Evolutionary conservation across 192 early-diverging fungal species (phyloP), one percentile per base, ranked within the genome.

Genomic region (Backusella liffmaniae): DNA sequence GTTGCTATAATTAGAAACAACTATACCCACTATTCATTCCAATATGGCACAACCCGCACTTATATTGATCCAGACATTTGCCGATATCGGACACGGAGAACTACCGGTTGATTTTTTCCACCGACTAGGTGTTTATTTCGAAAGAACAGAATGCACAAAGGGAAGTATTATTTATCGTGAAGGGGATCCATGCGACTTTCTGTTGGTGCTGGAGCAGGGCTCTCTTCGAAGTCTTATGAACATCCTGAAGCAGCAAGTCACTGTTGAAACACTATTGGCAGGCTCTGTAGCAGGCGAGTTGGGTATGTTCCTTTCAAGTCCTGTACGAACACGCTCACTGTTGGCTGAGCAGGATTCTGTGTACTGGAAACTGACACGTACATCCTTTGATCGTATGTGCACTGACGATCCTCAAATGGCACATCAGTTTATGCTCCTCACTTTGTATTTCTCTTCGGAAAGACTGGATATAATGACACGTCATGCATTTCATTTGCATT

Each of bases 261-360:
- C 73, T 35, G 89, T 93, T 3, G 94, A 97, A 84, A 95, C 93
- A 21, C 91, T 97, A 41, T 81, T 99, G 37, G 94, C 96, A 0
- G 96, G 96, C n/a, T 95, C 94, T 9, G 91, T 96, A 73, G 90
- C 94, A 21, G 97, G 97, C 10, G 96, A 97, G 82, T 84, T 97
- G 35, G 90, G 94, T 21, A 81, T 98, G 62, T 94, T 96, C 65
- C 87, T 90, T 2, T 82, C 83, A 8, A 77, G 77, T 49, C 59
- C 42, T 13, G 26, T 34, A 12, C 77, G 83, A 65, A 56, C 79
- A 35, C 86, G 92, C 30, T 83, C 84, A 23, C 76, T 95, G 34
- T 77, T 94, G 7, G 88, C 89, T 0, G 89, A 92, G 32, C 83
- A 82, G 41, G 90, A 91, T 65, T 85, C 89, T 13, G 85, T 89